Conservation (phyloP, 805 yeast species). For the Maudiozyma barnettii region DNA sequence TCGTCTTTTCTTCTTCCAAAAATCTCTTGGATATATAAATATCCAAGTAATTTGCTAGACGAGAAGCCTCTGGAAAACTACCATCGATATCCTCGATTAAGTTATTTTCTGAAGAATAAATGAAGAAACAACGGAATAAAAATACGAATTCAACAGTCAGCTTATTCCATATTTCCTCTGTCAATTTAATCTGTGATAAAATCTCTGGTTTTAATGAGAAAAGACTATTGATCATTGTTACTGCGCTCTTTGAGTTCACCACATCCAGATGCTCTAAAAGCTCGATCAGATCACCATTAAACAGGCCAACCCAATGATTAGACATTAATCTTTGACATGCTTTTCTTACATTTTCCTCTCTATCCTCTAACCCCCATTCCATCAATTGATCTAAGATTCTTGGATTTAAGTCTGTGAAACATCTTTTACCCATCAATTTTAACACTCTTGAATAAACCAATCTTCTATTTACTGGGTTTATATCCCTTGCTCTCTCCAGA, state of each 20-base stretch:
- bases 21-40: conserved; percentile 45
- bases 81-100: conserved; percentile 49
- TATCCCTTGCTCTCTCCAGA: conserved; percentile 77
- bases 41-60: conserved; percentile 50
- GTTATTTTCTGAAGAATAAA: conserved; percentile 49
- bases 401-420: conserved; percentile 27
- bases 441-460: conserved; percentile 59
- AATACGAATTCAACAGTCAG: conserved; percentile 70
- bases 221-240: conserved; percentile 52
- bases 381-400: conserved; percentile 56
- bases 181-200: conserved; percentile 49
- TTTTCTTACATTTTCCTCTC: conserved; percentile 61
- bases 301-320: conserved; percentile 58
- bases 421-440: conserved; percentile 56
- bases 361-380: conserved; percentile 79
- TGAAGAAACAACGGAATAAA: conserved; percentile 56
- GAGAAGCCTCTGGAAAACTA: conserved; percentile 71
- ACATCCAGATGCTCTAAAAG: conserved; percentile 66
- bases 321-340: conserved; percentile 70
- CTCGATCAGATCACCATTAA: conserved; percentile 61
- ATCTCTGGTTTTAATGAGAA: conserved; percentile 55
- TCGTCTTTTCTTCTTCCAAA: conserved; percentile 6
- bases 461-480: conserved; percentile 60
- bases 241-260: conserved; percentile 57
- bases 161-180: conserved; percentile 57